Conservation (phyloP, 1,284 basidiomycete species). For the Fomitiporia mediterranea region DNA sequence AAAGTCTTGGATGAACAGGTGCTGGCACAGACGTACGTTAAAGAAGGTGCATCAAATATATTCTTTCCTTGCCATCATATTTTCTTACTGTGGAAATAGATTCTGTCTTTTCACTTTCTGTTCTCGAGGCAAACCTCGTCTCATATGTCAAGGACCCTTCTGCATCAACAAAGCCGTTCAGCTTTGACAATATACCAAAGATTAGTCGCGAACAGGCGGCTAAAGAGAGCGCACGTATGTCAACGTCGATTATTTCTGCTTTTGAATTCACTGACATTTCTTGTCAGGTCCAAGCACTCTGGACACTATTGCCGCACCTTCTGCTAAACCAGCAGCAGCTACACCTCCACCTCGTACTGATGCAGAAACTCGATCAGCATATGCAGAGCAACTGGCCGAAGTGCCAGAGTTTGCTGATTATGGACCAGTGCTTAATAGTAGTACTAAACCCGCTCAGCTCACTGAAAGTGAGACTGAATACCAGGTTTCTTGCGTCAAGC, state of each 20-base stretch:
- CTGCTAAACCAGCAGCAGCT: slow-evolving; percentile 51
- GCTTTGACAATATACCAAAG: slow-evolving; percentile 79
- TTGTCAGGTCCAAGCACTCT: slow-evolving; percentile 71
- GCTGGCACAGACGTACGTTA: slow-evolving; percentile 83
- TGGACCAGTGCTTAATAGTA: slow-evolving; percentile 87
- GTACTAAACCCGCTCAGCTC: slow-evolving; percentile 73
- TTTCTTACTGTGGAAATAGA: no score
- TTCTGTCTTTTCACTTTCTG: slow-evolving; percentile 85
- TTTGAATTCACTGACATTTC: slow-evolving; percentile 15
- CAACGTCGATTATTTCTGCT: background rate
- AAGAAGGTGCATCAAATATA: slow-evolving; percentile 63
- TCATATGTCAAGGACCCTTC: slow-evolving; percentile 83
- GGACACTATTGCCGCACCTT: slow-evolving; percentile 74
- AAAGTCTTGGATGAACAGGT: slow-evolving; percentile 77
- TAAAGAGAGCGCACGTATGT: slow-evolving; percentile 79
- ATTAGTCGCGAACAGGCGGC: slow-evolving; percentile 88
- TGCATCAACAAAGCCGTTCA: slow-evolving; percentile 68
- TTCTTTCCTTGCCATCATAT: no score
- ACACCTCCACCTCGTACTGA: slow-evolving; percentile 67
- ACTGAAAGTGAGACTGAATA: slow-evolving; percentile 99
- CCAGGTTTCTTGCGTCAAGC: slow-evolving; percentile 94
- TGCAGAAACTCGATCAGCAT: slow-evolving; percentile 81
- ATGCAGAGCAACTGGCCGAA: slow-evolving; percentile 79
- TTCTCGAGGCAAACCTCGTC: slow-evolving; percentile 83
- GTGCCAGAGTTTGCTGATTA: slow-evolving; percentile 86